Evolutionary conservation across 1,284 basidiomycete species (phyloP), one percentile per base, ranked within the genome.

Genomic region (Sporisorium graminicola): DNA sequence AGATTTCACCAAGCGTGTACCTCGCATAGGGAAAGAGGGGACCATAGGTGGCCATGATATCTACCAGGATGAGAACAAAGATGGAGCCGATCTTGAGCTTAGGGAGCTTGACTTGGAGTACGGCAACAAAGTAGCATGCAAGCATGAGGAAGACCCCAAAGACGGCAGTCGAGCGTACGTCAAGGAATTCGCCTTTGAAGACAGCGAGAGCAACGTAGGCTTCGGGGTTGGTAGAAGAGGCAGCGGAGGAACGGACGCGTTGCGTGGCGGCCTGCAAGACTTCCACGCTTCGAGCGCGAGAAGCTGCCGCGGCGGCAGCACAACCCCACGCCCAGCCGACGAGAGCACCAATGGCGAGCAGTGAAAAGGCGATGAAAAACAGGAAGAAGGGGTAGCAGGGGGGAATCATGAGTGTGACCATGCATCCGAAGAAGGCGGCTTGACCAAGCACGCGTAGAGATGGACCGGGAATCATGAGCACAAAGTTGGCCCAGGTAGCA

Each of bases 311-410:
- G 91, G 92, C 93, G 0, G 89, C 90, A 1, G 91, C 92, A 40
- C 87, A 88, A 5, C 91, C 91, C 87, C 91, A 89, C 0, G 90
- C 92, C 92, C 93, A 94, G 9, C 92, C 92, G 5, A 92, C 55
- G 1, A 89, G 86, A 85, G 92, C 88, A 0, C 92, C 92, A 64
- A 90, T 22, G 2, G 89, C 81, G 22, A 92, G 78, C 0, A 89
- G 90, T 5, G 87, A 67, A 7, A 89, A 86, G 9, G 86, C 87
- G 86, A 89, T 26, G 24, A 83, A 82, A 81, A 72, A 70, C 60
- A 82, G 55, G 14, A 70, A 71, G 44, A 76, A 68, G 4, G 85
- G 81, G 65, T 85, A 80, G 18, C 70, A 79, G 0, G 82, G 77
- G 1, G 84, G 83, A 6, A 85, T 47, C 80, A 85, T 83, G 56